Conservation (phyloP, 2,329 filamentous ascomycete genomes). For the Boeremia lycopersici region DNA sequence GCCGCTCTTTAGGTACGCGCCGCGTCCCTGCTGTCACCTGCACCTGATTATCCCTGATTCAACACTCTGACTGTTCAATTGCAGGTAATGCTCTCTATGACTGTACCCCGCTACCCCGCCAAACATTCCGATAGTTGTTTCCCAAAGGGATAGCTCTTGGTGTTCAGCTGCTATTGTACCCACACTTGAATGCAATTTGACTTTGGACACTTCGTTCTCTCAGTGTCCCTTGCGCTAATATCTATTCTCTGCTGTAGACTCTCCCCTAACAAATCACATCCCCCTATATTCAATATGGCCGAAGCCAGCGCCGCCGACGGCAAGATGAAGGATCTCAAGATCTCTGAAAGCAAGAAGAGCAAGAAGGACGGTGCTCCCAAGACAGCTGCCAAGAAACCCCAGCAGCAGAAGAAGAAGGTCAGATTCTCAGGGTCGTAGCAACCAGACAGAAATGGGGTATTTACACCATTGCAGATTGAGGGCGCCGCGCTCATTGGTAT, state of each 20-base stretch:
- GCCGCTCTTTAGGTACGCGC: conserved; percentile 14
- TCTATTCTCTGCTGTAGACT: conserved; percentile 1
- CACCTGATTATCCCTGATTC: conserved; percentile 1
- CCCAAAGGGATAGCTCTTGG: conserved; percentile 16
- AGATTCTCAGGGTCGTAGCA: conserved; percentile 2
- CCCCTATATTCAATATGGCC: conserved; percentile 32
- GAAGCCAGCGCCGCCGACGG: conserved; percentile 43
- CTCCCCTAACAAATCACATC: not conserved
- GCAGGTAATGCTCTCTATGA: conserved; percentile 24
- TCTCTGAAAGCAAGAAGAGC: conserved; percentile 48
- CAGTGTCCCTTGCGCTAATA: conserved; percentile 15
- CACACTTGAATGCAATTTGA: conserved; percentile 5
- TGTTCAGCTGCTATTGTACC: conserved; percentile 13
- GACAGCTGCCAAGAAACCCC: conserved; percentile 50
- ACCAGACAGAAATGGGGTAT: not conserved
- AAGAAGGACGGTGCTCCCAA: conserved; percentile 45
- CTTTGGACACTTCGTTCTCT: not conserved
- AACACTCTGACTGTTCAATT: conserved; percentile 29
- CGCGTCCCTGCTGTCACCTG: conserved; percentile 4
- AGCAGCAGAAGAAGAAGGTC: conserved; percentile 56
- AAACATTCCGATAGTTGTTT: conserved; percentile 23
- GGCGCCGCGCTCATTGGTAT: conserved; percentile 79
- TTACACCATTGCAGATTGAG: conserved; percentile 51
- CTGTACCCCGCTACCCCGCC: conserved; percentile 43
- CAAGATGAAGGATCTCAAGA: conserved; percentile 54